Conservation (phyloP, 129 eudicot species). For the Flaveria robusta region DNA sequence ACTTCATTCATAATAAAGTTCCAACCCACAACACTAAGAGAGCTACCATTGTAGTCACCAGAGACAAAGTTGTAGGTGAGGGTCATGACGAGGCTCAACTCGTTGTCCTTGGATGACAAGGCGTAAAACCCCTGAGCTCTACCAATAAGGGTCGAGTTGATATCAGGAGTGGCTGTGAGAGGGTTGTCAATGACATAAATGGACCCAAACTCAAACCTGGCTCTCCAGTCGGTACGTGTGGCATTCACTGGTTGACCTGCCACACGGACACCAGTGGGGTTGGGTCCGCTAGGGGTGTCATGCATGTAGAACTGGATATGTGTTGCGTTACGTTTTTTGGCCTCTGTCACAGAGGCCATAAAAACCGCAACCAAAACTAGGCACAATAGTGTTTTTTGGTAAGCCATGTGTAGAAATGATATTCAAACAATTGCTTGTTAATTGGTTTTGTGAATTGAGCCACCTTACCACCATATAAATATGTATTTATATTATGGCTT, state of each 20-base stretch:
- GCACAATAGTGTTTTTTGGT: too few species aligned
- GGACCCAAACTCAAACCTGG: constrained; percentile 33
- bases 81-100: constrained; percentile 35
- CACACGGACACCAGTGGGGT: constrained; percentile 43
- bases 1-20: constrained; percentile 29
- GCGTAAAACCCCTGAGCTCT: constrained; percentile 51
- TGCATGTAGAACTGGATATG: constrained; percentile 67
- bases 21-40: constrained; percentile 35
- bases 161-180: constrained; percentile 39
- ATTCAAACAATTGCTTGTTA: too few species aligned
- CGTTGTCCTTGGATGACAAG: constrained; percentile 24
- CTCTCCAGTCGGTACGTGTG: neutral
- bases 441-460: too few species aligned
- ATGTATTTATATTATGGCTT: too few species aligned
- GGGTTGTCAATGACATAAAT: constrained; percentile 41
- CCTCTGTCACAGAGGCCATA: constrained; percentile 1
- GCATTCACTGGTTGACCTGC: constrained; percentile 28
- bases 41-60: constrained; percentile 43
- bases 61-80: constrained; percentile 34
- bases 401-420: too few species aligned
- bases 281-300: constrained; percentile 43
- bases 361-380: too few species aligned
- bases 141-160: constrained; percentile 42
- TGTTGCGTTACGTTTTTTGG: constrained; percentile 31
- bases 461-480: too few species aligned